These are phyloP conservation scores for Talaromyces sp. DNA, from an alignment of 2,329 filamentous ascomycete species.

Conservation along the genomic window DNA sequence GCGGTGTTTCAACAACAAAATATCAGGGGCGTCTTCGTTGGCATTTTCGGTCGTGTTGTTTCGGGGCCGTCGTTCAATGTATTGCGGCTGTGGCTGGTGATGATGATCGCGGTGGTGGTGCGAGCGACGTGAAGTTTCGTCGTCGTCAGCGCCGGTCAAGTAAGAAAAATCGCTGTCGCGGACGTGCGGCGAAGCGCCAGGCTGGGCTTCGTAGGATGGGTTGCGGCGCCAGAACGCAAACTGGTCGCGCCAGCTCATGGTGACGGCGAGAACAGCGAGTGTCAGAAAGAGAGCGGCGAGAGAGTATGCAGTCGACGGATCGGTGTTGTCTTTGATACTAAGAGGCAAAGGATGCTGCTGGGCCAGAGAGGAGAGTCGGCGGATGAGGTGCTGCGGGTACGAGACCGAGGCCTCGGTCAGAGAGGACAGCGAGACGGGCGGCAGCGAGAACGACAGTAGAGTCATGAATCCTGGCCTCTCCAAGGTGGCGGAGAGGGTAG, in stretches of 20 bases:
- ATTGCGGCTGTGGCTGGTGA: slow-evolving; percentile 4
- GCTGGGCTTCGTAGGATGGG: slow-evolving; percentile 16
- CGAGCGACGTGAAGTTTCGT: slow-evolving; percentile 10
- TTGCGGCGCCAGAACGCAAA: slow-evolving; percentile 29
- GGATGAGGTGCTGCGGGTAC: slow-evolving; percentile 30
- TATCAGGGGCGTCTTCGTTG: slow-evolving; percentile 34
- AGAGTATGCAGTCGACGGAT: background rate
- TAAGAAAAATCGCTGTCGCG: slow-evolving; percentile 34
- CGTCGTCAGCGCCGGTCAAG: slow-evolving; percentile 28
- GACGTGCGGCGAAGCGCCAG: slow-evolving; percentile 26
- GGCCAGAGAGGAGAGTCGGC: slow-evolving; percentile 21
- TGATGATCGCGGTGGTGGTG: background rate
- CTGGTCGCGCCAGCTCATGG: slow-evolving; percentile 31
- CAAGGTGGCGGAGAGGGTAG: background rate
- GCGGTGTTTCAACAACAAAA: slow-evolving; percentile 38
- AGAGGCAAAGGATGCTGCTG: slow-evolving; percentile 6
- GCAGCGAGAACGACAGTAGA: slow-evolving; percentile 19
- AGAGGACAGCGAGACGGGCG: slow-evolving; percentile 30
- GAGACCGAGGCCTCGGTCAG: slow-evolving; percentile 32
- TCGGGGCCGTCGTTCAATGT: slow-evolving; percentile 11
- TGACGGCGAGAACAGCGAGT: slow-evolving; percentile 21
- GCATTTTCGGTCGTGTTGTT: slow-evolving; percentile 9
- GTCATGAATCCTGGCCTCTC: slow-evolving; percentile 22
- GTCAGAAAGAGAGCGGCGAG: slow-evolving; percentile 19
- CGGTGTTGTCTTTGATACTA: background rate